A percentile compares a stretch with the other conserved stretches of the same genome.
Evolutionary conservation across 1,284 basidiomycete genomes (phyloP).

Genomic region (Ustilago hordei): DNA sequence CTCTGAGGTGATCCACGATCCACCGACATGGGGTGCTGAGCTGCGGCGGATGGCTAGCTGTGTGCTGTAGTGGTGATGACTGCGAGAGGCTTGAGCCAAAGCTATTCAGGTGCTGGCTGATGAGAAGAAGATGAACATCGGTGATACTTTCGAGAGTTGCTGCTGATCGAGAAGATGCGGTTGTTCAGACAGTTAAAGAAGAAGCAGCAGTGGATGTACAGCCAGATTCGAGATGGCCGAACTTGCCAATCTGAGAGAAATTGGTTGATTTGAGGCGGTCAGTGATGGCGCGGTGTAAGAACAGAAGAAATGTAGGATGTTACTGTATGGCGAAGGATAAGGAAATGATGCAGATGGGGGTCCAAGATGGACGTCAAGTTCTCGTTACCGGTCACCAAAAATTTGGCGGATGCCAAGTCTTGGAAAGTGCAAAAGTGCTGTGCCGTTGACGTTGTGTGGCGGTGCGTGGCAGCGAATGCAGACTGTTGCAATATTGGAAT

Average conservation of each 20-base stretch:
- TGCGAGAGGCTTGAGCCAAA: neutral
- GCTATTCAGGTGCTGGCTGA: neutral
- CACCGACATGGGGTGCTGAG: slow-evolving; percentile 13
- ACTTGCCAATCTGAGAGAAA: neutral
- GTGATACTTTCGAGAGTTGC: neutral
- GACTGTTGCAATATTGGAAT: neutral
- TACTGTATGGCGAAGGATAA: neutral
- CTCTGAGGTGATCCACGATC: slow-evolving; percentile 20
- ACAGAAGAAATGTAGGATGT: neutral
- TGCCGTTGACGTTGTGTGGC: neutral
- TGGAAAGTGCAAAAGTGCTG: neutral
- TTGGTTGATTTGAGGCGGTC: neutral
- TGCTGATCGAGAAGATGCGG: neutral
- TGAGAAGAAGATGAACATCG: neutral
- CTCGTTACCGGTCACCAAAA: slow-evolving; percentile 2
- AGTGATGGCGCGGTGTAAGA: neutral
- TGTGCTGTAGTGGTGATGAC: neutral
- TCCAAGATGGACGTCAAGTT: neutral
- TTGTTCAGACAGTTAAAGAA: neutral
- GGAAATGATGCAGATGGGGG: neutral
- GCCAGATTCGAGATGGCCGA: neutral
- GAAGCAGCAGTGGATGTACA: neutral
- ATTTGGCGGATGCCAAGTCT: neutral
- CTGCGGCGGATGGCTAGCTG: neutral
- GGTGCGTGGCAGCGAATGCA: slow-evolving; percentile 2